These are phyloP conservation scores for Xylariaceae sp. DNA, from an alignment of 2,329 filamentous ascomycete genomes.

Conservation along the genomic window DNA sequence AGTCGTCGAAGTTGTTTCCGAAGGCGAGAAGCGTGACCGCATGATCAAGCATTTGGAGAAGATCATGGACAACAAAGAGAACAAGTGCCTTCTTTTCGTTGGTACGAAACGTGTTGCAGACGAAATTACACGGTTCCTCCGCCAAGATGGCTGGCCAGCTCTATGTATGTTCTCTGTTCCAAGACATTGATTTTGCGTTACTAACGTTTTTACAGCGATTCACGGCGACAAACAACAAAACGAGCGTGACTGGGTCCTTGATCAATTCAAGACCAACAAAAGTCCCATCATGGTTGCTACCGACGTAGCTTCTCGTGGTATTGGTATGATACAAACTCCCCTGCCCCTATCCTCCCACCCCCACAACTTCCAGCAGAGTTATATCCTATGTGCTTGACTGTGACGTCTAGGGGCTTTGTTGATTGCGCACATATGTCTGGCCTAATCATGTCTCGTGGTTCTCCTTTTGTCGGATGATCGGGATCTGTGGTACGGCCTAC, in stretches of 20 bases:
- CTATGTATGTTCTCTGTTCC: conserved; percentile 64
- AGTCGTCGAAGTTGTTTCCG: conserved; percentile 91
- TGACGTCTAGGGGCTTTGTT: conserved; percentile 82
- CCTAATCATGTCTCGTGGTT: conserved; percentile 78
- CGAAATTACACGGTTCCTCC: conserved; percentile 94
- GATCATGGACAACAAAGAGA: conserved; percentile 92
- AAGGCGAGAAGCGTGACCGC: conserved; percentile 94
- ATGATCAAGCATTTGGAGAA: conserved; percentile 98
- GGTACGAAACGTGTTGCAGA: conserved; percentile 93
- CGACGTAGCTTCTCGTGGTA: conserved; percentile 99
- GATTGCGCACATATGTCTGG: conserved; percentile 90
- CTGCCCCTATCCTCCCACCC: conserved; percentile 39
- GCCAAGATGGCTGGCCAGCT: conserved; percentile 96
- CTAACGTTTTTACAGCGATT: conserved; percentile 61
- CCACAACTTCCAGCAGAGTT: conserved; percentile 53
- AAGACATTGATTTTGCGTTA: conserved; percentile 36
- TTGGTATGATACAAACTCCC: conserved; percentile 82
- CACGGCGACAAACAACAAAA: conserved; percentile 99
- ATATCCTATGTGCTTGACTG: conserved; percentile 75
- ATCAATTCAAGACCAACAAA: conserved; percentile 99
- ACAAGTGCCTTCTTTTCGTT: conserved; percentile 95
- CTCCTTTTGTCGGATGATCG: conserved; percentile 79
- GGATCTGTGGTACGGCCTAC: conserved; percentile 66
- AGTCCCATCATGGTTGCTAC: conserved; percentile 99
- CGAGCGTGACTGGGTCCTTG: conserved; percentile 98